A percentile compares a stretch with the other conserved stretches of the same genome.
phyloP scores from a whole-genome alignment of 2,329 filamentous ascomycete genomes.

The Penicillium fuscoglaucum region DNA sequence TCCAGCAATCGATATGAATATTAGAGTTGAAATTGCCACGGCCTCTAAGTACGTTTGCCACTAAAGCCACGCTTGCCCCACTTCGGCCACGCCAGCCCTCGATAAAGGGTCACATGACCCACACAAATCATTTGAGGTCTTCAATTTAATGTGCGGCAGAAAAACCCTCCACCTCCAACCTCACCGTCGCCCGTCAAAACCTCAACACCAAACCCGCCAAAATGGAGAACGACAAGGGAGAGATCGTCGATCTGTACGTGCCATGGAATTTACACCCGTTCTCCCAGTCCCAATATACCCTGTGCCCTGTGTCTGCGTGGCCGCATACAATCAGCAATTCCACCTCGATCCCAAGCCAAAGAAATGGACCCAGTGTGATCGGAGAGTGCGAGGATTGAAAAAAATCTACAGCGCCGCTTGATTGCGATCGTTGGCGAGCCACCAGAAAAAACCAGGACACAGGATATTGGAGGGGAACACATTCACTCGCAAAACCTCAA shows the following conservation, averaged over 20 bases:
- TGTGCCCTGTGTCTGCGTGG: constrained; percentile 20
- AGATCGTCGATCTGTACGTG: constrained; percentile 97
- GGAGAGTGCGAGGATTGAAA: neutral
- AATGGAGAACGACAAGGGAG: constrained; percentile 99
- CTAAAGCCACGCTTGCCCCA: constrained; percentile 17
- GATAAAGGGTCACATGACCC: constrained; percentile 46
- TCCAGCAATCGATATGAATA: neutral
- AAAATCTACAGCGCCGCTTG: neutral
- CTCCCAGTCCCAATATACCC: constrained; percentile 15
- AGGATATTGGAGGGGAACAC: constrained; percentile 4
- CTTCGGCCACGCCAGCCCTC: constrained; percentile 35
- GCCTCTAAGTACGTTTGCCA: neutral
- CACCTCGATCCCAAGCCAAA: constrained; percentile 7
- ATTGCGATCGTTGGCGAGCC: constrained; percentile 9
- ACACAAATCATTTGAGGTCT: constrained; percentile 39
- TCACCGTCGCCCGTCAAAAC: constrained; percentile 41
- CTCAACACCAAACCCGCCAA: constrained; percentile 52
- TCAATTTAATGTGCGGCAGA: constrained; percentile 32
- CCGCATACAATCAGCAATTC: constrained; percentile 7
- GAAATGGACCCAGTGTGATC: constrained; percentile 1
- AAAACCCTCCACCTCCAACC: constrained; percentile 35
- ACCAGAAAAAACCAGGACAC: constrained; percentile 9
- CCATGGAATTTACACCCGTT: constrained; percentile 17
- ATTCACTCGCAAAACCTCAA: constrained; percentile 6
- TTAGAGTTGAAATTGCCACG: constrained; percentile 21